These are phyloP conservation scores for Amylocystis lapponica DNA, from an alignment of 768 basidiomycete species.

Conservation along the genomic window DNA sequence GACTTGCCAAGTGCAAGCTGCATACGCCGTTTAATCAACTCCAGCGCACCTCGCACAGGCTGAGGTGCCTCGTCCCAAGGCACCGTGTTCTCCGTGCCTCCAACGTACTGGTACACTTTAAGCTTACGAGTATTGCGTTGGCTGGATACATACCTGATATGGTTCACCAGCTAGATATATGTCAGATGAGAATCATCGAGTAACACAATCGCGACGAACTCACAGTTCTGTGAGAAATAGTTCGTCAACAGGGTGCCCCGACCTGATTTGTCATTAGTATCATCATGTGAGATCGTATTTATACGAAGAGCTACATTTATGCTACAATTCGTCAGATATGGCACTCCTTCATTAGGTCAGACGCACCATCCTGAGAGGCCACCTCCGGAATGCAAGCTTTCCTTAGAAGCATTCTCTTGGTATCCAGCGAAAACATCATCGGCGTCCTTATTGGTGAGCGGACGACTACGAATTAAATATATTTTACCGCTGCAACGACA, in stretches of 20 bases:
- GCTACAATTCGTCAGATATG: constrained; percentile 33
- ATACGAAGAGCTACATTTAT: constrained; percentile 50
- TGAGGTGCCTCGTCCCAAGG: constrained; percentile 53
- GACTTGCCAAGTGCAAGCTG: constrained; percentile 14
- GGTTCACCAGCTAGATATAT: constrained; percentile 58
- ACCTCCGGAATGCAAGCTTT: constrained; percentile 57
- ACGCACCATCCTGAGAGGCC: constrained; percentile 63
- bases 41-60: constrained; percentile 53
- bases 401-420: constrained; percentile 59
- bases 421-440: constrained; percentile 59
- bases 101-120: constrained; percentile 54
- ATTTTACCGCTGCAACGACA: constrained; percentile 47
- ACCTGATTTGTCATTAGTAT: constrained; percentile 32
- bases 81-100: constrained; percentile 67
- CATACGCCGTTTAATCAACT: constrained; percentile 54
- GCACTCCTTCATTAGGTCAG: neutral
- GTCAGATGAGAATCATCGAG: constrained; percentile 1
- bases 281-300: neutral
- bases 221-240: constrained; percentile 84
- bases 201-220: constrained; percentile 19
- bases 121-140: neutral
- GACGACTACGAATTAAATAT: constrained; percentile 43
- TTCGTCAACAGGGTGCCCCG: constrained; percentile 68
- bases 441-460: constrained; percentile 36
- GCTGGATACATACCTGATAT: constrained; percentile 51